These are phyloP conservation scores for Houttuynia cordata DNA, from an alignment of 164 flowering plant species.

Conservation along the genomic window DNA sequence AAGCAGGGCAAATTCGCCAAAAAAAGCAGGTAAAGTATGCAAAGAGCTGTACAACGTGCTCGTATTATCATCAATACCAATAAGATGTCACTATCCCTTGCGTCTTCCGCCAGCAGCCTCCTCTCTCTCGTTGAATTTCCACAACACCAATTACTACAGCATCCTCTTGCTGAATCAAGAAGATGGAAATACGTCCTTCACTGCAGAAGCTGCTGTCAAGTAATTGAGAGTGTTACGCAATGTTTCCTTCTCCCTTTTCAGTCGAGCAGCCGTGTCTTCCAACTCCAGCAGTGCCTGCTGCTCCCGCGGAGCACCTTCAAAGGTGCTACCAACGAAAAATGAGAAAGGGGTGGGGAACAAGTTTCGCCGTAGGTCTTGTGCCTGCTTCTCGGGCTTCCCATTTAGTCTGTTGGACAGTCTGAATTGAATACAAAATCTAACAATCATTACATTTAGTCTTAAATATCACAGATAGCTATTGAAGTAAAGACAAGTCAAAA, in stretches of 20 bases:
- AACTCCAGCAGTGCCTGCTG: constrained; percentile 92
- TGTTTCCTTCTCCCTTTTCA: constrained; percentile 92
- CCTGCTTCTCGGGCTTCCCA: constrained; percentile 86
- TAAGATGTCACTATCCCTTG: neutral
- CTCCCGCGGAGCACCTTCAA: constrained; percentile 94
- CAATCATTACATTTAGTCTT: neutral
- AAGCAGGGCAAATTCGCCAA: neutral
- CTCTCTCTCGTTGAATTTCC: neutral
- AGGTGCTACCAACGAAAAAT: constrained; percentile 92
- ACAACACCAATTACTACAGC: neutral
- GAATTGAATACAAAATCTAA: neutral
- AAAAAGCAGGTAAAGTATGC: neutral
- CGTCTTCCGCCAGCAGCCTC: neutral
- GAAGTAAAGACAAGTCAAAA: neutral
- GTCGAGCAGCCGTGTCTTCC: constrained; percentile 76
- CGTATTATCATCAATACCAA: neutral
- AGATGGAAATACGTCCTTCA: constrained; percentile 87
- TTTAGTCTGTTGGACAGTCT: constrained; percentile 71
- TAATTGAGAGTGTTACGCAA: constrained; percentile 86
- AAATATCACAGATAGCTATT: neutral
- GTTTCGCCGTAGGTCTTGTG: constrained; percentile 67
- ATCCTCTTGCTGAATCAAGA: constrained; percentile 9
- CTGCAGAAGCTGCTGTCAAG: constrained; percentile 89
- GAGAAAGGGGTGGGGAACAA: constrained; percentile 90
- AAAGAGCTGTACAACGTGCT: neutral